These are phyloP conservation scores for Apostasia shenzhenica DNA, from an alignment of 106 monocot genomes.

Conservation along the genomic window DNA sequence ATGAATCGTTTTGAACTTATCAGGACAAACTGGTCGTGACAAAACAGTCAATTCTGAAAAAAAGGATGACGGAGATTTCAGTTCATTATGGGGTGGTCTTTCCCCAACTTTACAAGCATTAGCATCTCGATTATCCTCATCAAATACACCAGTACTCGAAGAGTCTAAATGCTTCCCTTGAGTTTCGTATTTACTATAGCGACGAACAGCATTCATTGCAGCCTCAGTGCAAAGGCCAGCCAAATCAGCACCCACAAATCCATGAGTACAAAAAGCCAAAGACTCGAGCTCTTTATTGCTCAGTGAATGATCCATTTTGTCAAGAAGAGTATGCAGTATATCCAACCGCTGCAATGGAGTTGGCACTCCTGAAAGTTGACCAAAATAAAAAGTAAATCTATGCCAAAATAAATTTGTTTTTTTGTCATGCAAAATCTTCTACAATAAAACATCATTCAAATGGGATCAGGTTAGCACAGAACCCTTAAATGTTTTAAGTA, in stretches of 20 bases:
- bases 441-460: no score
- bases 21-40: constrained; percentile 9
- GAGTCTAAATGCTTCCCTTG: constrained; percentile 1
- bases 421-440: no score
- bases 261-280: constrained; percentile 84
- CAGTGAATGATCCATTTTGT: constrained; percentile 59
- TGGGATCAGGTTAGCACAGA: no score
- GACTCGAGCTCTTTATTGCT: constrained; percentile 32
- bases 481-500: no score
- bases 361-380: constrained; percentile 72
- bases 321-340: constrained; percentile 59
- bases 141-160: background rate
- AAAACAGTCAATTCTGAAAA: constrained; percentile 58
- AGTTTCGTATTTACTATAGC: constrained; percentile 28
- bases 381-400: background rate
- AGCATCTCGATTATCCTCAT: background rate
- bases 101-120: constrained; percentile 3
- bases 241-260: constrained; percentile 97
- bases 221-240: constrained; percentile 94
- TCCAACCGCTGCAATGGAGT: constrained; percentile 86
- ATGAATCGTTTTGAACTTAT: background rate
- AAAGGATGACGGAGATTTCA: constrained; percentile 41
- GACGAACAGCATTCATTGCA: constrained; percentile 64
- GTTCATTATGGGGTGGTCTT: background rate
- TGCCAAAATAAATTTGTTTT: no score